Percentiles rank a stretch among this genome's conserved stretches.
Evolutionary conservation across 495 filamentous ascomycete genomes (phyloP).

Genomic region (Aspergillus heteromorphus): DNA sequence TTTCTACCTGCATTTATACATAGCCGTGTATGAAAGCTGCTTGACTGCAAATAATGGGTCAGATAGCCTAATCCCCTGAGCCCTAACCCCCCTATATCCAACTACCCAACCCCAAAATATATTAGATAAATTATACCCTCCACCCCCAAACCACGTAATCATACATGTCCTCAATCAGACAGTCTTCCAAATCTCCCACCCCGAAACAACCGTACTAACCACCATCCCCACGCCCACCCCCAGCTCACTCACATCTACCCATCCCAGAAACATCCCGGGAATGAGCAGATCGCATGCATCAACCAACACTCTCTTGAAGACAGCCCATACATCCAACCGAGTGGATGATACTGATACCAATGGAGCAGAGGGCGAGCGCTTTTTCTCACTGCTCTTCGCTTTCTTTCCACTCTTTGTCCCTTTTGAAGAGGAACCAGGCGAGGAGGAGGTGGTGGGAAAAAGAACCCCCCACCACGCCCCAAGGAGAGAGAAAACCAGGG

Average conservation of each 20-base stretch:
- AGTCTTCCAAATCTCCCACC: slow-evolving; percentile 51
- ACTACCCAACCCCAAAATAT: too few relatives aligned
- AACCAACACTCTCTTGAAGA: slow-evolving; percentile 38
- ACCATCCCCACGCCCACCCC: slow-evolving; percentile 49
- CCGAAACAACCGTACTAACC: slow-evolving; percentile 52
- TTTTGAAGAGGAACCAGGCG: not conserved
- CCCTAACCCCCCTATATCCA: too few relatives aligned
- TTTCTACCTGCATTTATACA: too few relatives aligned
- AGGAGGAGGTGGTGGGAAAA: not conserved
- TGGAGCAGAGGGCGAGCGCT: too few relatives aligned
- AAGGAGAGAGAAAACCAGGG: slow-evolving; percentile 34
- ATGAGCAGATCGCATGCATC: slow-evolving; percentile 54
- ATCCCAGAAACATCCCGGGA: slow-evolving; percentile 50
- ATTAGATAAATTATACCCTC: too few relatives aligned
- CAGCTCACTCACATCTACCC: slow-evolving; percentile 42
- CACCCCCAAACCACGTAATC: too few relatives aligned
- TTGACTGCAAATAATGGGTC: too few relatives aligned
- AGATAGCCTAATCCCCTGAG: too few relatives aligned
- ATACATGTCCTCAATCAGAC: not conserved
- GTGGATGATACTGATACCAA: too few relatives aligned
- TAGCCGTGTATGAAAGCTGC: too few relatives aligned
- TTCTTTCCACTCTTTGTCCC: not conserved
- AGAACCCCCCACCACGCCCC: slow-evolving; percentile 24
- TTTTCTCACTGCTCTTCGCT: not conserved
- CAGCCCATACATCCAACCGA: slow-evolving; percentile 7